A percentile compares a stretch with the other conserved stretches of the same genome.
These are phyloP conservation scores for Cladosporium sp. DNA, from an alignment of 2,329 filamentous ascomycete genomes.

Conservation along the genomic window DNA sequence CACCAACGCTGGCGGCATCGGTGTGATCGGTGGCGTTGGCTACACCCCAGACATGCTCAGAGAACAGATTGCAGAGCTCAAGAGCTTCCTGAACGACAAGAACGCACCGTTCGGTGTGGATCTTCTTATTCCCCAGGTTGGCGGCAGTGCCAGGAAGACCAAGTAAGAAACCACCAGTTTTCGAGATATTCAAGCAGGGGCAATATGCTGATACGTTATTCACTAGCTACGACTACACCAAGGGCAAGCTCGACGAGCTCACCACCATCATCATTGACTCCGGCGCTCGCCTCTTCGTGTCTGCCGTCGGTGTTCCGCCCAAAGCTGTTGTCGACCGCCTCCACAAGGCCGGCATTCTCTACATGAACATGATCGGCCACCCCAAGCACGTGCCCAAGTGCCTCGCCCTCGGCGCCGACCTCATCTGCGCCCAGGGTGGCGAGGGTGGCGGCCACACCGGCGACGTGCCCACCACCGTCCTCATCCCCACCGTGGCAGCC, in stretches of 20 bases:
- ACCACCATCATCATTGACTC: constrained; percentile 90
- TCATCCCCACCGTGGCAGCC: constrained; percentile 89
- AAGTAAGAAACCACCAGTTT: constrained; percentile 58
- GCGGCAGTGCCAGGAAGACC: constrained; percentile 90
- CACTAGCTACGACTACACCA: constrained; percentile 95
- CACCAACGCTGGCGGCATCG: constrained; percentile 92
- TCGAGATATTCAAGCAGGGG: no score
- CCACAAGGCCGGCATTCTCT: constrained; percentile 82
- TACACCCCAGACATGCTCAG: constrained; percentile 97
- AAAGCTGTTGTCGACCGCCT: constrained; percentile 85
- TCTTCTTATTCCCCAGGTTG: constrained; percentile 89
- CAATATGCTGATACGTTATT: constrained; percentile 19
- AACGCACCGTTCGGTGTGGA: constrained; percentile 95
- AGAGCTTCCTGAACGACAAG: constrained; percentile 83
- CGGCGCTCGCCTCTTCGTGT: constrained; percentile 91
- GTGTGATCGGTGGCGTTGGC: constrained; percentile 91
- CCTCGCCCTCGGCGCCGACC: constrained; percentile 85
- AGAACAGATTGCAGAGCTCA: constrained; percentile 93
- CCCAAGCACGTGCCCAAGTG: constrained; percentile 99
- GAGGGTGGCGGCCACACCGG: constrained; percentile 83
- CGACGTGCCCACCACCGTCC: constrained; percentile 84
- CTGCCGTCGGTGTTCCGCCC: constrained; percentile 90
- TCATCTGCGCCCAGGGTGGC: constrained; percentile 97
- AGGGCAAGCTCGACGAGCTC: constrained; percentile 92
- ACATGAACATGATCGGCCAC: constrained; percentile 99